Conservation (phyloP, 768 basidiomycete genomes). For the Lactarius sp. region DNA sequence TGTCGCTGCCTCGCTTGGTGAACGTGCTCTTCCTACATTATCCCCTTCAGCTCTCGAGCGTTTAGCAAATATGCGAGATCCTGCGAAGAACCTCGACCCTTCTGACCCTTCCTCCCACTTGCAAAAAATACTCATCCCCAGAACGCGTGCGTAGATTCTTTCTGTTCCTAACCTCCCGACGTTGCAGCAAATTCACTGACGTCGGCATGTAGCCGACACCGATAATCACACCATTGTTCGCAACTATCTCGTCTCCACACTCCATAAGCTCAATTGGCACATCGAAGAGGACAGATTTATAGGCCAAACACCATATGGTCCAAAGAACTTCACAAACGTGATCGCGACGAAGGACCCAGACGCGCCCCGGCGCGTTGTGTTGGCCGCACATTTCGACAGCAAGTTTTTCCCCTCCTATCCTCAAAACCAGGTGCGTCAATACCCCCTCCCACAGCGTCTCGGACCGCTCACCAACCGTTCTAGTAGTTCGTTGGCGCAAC, state of each 20-base stretch:
- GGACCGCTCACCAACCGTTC: not conserved
- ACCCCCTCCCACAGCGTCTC: not conserved
- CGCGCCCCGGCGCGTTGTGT: constrained; percentile 71
- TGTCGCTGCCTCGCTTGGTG: constrained; percentile 33
- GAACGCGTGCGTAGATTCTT: constrained; percentile 51
- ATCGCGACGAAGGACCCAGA: constrained; percentile 93
- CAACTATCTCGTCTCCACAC: constrained; percentile 68
- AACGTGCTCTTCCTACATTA: constrained; percentile 40
- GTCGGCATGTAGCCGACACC: constrained; percentile 49
- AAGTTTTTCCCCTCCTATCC: constrained; percentile 76
- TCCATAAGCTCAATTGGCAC: constrained; percentile 78
- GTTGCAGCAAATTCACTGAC: not conserved
- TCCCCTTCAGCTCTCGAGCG: constrained; percentile 47
- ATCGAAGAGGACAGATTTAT: constrained; percentile 81
- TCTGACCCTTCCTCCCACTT: constrained; percentile 65
- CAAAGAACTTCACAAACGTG: constrained; percentile 78
- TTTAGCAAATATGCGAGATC: constrained; percentile 55
- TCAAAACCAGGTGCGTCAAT: constrained; percentile 58
- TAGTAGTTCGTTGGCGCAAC: constrained; percentile 92
- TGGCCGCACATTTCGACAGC: constrained; percentile 94
- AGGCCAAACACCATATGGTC: constrained; percentile 75
- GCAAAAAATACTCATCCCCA: constrained; percentile 80
- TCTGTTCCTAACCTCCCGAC: constrained; percentile 12
- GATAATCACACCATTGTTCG: constrained; percentile 78
- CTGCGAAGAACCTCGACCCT: constrained; percentile 62